Evolutionary conservation across 2,329 filamentous ascomycete species (phyloP).

Genomic region (Colletotrichum gloeosporioides): DNA sequence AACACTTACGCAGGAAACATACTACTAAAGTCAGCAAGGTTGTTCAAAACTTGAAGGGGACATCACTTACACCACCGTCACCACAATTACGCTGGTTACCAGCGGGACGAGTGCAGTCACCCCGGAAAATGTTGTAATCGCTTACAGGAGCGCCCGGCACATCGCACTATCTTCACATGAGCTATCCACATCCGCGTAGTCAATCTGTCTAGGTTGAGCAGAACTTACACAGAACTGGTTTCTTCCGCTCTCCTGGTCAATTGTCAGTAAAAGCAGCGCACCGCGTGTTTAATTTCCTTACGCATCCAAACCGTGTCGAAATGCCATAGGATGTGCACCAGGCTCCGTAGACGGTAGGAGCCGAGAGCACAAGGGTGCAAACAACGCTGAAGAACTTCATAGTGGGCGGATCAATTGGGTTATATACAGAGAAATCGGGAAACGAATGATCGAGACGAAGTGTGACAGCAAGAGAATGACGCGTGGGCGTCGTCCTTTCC

Average conservation of each 20-base stretch:
- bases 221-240: not conserved
- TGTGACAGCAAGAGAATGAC: too few relatives aligned
- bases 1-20: not conserved
- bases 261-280: not conserved
- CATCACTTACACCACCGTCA: not conserved
- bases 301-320: not conserved
- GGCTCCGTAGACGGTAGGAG: not conserved
- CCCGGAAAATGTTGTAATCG: not conserved
- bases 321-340: not conserved
- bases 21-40: not conserved
- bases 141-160: not conserved
- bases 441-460: accelerated
- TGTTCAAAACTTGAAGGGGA: accelerated
- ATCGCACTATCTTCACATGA: not conserved
- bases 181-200: not conserved
- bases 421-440: not conserved
- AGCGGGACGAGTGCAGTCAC: not conserved
- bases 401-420: not conserved
- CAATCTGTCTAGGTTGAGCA: not conserved
- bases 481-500: not conserved
- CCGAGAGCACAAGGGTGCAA: not conserved
- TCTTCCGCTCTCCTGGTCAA: not conserved
- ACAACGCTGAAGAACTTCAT: not conserved
- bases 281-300: accelerated
- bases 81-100: not conserved